phyloP scores from a whole-genome alignment of 352 stramenopile genomes.

The Globisporangium yorkense region DNA sequence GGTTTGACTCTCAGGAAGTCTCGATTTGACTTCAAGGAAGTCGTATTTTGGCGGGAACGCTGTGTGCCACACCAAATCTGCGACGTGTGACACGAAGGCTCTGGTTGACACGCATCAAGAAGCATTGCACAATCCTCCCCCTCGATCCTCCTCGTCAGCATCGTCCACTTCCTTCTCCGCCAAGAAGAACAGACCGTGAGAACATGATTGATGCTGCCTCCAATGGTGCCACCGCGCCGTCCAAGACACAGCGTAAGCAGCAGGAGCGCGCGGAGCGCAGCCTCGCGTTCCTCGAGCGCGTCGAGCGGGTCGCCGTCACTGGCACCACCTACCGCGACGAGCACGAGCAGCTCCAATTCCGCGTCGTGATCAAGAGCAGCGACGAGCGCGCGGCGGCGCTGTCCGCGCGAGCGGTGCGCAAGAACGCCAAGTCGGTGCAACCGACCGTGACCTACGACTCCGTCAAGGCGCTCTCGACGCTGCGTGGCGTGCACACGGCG shows the following conservation, averaged over 20 bases:
- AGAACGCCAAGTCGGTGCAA: slow-evolving; percentile 6
- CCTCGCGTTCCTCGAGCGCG: slow-evolving; percentile 11
- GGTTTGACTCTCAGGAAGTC: background rate
- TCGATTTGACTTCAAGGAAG: background rate
- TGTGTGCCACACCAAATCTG: background rate
- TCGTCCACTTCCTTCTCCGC: background rate
- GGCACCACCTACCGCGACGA: slow-evolving; percentile 8
- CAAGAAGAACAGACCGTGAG: background rate
- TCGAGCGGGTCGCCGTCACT: slow-evolving; percentile 7
- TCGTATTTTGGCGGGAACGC: background rate
- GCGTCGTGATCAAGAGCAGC: slow-evolving; percentile 10
- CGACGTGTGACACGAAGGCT: background rate
- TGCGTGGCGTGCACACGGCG: slow-evolving; percentile 7
- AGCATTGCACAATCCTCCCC: background rate
- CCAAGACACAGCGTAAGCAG: slow-evolving; percentile 11
- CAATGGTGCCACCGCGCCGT: background rate
- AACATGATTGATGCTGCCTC: background rate
- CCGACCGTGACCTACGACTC: slow-evolving; percentile 7
- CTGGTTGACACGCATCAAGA: no score
- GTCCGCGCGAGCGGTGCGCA: slow-evolving; percentile 4
- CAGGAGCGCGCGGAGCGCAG: slow-evolving; percentile 4
- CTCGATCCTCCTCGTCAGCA: background rate
- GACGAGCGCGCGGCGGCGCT: background rate
- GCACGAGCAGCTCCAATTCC: slow-evolving; percentile 9
- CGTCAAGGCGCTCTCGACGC: slow-evolving; percentile 10